phyloP scores from a whole-genome alignment of 2,329 filamentous ascomycete species.

The Fusarium foetens region DNA sequence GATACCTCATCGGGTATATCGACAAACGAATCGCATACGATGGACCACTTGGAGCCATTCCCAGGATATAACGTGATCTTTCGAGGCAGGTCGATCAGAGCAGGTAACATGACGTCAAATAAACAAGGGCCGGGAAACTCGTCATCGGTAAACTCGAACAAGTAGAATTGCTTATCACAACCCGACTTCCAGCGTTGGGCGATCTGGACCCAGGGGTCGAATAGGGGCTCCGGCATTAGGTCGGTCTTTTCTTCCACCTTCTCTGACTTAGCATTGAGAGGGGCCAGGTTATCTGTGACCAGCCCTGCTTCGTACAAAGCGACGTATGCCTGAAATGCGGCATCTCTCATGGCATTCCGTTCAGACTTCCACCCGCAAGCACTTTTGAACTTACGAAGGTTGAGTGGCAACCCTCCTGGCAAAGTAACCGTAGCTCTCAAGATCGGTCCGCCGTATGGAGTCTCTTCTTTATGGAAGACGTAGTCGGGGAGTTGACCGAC shows the following conservation, averaged over 20 bases:
- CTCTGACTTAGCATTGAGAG: slow-evolving; percentile 59
- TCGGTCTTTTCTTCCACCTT: slow-evolving; percentile 52
- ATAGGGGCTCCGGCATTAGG: slow-evolving; percentile 50
- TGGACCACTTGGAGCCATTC: slow-evolving; percentile 47
- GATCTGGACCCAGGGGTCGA: slow-evolving; percentile 60
- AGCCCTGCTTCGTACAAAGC: slow-evolving; percentile 75
- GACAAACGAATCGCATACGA: slow-evolving; percentile 38
- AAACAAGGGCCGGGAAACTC: slow-evolving; percentile 45
- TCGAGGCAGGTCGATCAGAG: slow-evolving; percentile 51
- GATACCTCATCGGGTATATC: slow-evolving; percentile 34
- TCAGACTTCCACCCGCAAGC: slow-evolving; percentile 72
- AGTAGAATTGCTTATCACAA: slow-evolving; percentile 40
- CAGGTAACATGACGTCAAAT: slow-evolving; percentile 57
- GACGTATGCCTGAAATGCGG: slow-evolving; percentile 82
- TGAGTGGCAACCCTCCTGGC: slow-evolving; percentile 73
- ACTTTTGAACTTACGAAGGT: slow-evolving; percentile 43
- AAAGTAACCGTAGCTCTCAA: slow-evolving; percentile 73
- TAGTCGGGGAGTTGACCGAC: slow-evolving; percentile 76
- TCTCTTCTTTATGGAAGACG: slow-evolving; percentile 55
- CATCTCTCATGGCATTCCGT: slow-evolving; percentile 79
- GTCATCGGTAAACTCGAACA: slow-evolving; percentile 50
- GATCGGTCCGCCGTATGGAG: slow-evolving; percentile 31
- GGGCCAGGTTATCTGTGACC: slow-evolving; percentile 81
- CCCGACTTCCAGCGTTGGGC: slow-evolving; percentile 54
- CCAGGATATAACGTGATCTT: slow-evolving; percentile 56